Conservation (phyloP, 306 rosid genomes). For the Sicyos edulis region DNA sequence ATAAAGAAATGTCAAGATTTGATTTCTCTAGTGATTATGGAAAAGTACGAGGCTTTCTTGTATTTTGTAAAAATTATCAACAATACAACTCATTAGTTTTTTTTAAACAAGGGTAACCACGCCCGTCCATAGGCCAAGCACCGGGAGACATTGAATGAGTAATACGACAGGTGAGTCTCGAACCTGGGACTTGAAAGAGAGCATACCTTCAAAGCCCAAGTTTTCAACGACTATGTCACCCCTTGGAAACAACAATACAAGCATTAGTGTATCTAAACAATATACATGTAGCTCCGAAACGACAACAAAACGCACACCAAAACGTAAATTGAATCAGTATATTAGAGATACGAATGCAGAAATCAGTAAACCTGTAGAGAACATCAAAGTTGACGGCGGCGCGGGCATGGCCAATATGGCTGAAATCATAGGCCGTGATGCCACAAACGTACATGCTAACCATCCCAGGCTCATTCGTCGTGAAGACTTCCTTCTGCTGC, state of each 20-base stretch:
- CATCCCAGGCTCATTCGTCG: constrained; percentile 46
- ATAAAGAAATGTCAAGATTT: constrained; percentile 1
- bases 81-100: too few species aligned
- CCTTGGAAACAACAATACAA: background rate
- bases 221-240: too few species aligned
- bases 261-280: constrained; percentile 19
- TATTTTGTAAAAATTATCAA: background rate
- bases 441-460: constrained; percentile 92
- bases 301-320: too few species aligned
- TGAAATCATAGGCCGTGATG: constrained; percentile 75
- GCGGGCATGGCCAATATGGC: constrained; percentile 92
- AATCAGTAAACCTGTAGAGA: constrained; percentile 50
- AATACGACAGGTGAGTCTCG: too few species aligned
- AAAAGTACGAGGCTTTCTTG: background rate
- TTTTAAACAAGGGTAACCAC: too few species aligned
- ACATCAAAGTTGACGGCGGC: constrained; percentile 85
- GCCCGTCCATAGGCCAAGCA: too few species aligned
- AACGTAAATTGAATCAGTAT: background rate
- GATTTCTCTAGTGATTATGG: background rate
- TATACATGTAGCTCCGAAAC: background rate
- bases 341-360: constrained; percentile 37
- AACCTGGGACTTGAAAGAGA: too few species aligned
- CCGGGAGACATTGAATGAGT: too few species aligned
- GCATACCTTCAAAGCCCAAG: too few species aligned
- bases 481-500: constrained; percentile 71